phyloP scores from a whole-genome alignment of 805 yeast genomes.

The Hanseniaspora guilliermondii region DNA sequence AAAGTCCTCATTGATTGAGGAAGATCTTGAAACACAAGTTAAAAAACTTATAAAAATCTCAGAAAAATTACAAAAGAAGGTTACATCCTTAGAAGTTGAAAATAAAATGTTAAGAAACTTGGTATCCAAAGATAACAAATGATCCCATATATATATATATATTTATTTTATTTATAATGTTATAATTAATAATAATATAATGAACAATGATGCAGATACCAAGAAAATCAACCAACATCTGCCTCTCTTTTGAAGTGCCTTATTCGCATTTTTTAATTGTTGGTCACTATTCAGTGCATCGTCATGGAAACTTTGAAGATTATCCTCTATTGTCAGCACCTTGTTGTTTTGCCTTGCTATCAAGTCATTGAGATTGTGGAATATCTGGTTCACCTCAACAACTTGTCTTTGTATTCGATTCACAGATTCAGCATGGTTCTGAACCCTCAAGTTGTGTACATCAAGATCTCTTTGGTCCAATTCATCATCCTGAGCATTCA shows the following conservation, averaged over 20 bases:
- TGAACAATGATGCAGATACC: constrained; percentile 43
- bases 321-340: constrained; percentile 72
- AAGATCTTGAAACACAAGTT: constrained; percentile 70
- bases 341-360: constrained; percentile 79
- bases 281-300: constrained; percentile 59
- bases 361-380: constrained; percentile 63
- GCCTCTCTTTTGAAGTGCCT: constrained; percentile 54
- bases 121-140: constrained; percentile 65
- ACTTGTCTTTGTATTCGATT: constrained; percentile 64
- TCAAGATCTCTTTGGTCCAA: constrained; percentile 42
- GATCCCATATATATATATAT: constrained; percentile 43
- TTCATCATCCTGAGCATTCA: constrained; percentile 23
- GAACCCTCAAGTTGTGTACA: constrained; percentile 50
- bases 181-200: constrained; percentile 47
- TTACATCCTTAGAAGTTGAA: constrained; percentile 85
- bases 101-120: constrained; percentile 71
- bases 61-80: constrained; percentile 51
- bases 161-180: constrained; percentile 25
- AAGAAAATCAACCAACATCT: constrained; percentile 64
- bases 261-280: constrained; percentile 62
- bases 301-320: constrained; percentile 48
- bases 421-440: constrained; percentile 65
- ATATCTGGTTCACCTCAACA: constrained; percentile 72
- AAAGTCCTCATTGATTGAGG: constrained; percentile 47
- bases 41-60: constrained; percentile 62